A percentile compares a stretch with the other conserved stretches of the same genome.
These are phyloP conservation scores for Wallacemonas sp. DNA, from an alignment of 208 protist genomes.

Conservation along the genomic window DNA sequence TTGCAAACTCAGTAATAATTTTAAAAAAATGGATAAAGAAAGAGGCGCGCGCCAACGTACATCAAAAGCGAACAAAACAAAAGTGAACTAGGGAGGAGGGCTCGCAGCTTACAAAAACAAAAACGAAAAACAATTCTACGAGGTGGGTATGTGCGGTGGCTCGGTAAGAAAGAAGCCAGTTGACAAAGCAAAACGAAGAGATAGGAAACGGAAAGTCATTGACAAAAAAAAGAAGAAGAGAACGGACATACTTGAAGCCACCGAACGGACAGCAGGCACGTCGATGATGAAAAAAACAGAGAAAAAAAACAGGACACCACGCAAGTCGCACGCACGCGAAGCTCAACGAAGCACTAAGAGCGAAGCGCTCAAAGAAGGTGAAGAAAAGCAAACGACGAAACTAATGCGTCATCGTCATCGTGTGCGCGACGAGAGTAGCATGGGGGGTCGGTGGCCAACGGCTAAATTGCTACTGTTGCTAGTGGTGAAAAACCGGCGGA, in stretches of 20 bases:
- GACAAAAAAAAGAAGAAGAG: not conserved
- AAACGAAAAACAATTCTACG: not conserved
- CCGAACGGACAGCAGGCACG: not conserved
- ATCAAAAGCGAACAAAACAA: not conserved
- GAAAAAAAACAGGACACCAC: not conserved
- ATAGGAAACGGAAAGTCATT: not conserved
- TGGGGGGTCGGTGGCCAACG: too few species aligned
- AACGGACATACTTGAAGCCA: not conserved
- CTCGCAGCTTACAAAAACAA: not conserved
- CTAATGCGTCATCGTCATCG: too few species aligned
- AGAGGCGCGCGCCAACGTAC: too few species aligned
- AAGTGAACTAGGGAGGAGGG: not conserved
- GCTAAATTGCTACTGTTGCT: too few species aligned
- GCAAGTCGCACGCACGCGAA: not conserved
- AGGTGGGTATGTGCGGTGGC: not conserved
- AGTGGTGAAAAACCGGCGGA: too few species aligned
- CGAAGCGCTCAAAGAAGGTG: too few species aligned
- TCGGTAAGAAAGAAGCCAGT: not conserved
- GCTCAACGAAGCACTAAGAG: too few species aligned
- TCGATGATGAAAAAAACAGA: not conserved
- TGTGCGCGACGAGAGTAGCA: too few species aligned
- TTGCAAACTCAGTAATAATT: not conserved
- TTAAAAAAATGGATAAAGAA: not conserved
- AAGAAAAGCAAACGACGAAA: too few species aligned
- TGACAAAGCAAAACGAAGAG: constrained; percentile 3